A percentile compares a stretch with the other conserved stretches of the same genome.
phyloP scores from a whole-genome alignment of 306 rosid genomes.

The Quercus ilex region DNA sequence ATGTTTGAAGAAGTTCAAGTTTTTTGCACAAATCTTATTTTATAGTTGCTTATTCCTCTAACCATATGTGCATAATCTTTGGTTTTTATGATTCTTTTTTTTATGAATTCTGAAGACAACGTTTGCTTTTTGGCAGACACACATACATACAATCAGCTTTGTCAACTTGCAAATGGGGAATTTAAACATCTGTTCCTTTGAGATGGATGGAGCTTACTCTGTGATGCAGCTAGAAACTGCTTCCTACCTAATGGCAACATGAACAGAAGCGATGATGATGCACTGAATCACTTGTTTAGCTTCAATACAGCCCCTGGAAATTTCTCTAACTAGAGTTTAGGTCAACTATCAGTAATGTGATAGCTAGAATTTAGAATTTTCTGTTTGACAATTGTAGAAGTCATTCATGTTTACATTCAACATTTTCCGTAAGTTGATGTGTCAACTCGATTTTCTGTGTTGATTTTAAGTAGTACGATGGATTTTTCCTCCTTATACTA shows the following conservation, averaged over 20 bases:
- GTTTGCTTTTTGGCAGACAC: slow-evolving; percentile 45
- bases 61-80: background rate
- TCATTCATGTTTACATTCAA: background rate
- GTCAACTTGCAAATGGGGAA: slow-evolving; percentile 85
- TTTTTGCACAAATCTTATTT: background rate
- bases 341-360: background rate
- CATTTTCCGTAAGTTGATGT: too few species aligned
- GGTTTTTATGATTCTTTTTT: slow-evolving; percentile 1
- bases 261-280: too few species aligned
- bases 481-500: too few species aligned
- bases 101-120: background rate
- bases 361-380: background rate
- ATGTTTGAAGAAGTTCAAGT: background rate
- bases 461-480: background rate
- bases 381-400: background rate
- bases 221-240: background rate
- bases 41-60: background rate
- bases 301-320: background rate
- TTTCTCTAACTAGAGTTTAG: background rate
- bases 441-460: background rate
- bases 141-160: slow-evolving; percentile 67
- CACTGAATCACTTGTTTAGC: too few species aligned
- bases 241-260: background rate
- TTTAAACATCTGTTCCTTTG: slow-evolving; percentile 72
- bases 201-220: slow-evolving; percentile 5